Base-by-base conservation (phyloP, 257 asterid genomes). In the Misopates orontium region DNA sequence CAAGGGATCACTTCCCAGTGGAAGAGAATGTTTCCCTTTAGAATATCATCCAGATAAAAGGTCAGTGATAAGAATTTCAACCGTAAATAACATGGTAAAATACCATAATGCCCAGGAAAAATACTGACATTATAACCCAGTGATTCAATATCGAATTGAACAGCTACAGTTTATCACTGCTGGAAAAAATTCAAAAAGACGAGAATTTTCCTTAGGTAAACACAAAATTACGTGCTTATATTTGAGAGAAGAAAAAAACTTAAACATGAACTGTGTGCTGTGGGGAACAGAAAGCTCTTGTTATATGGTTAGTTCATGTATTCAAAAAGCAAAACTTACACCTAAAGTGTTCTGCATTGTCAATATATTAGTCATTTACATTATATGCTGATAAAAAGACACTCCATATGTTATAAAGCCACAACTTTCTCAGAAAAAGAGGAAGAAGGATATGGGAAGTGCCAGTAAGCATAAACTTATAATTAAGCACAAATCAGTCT, bases 391-490 rank as follows among this genome's bases (percentile, higher is more conserved):
- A 28, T 28, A 7, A 28, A 28, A 28, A 28, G n/a, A 28, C 36
- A 7, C 3, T 28, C 4, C 7, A 28, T 28, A 7, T 28, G 36
- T 28, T 28, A 7, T 28, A 28, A 60, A 20, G 40, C 23, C 28
- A 72, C 25, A 63, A 2, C 4, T 28, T 28, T 3, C 3, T 28
- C 36, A 28, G 7, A 3, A 28, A 28, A 28, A 58, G 68, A 21
- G 51, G 48, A 24, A 15, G 10, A 15, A 41, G 55, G 49, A 60
- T 5, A 36, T 48, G 56, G 9, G 68, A 20, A 67, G 59, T 49
- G 60, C 45, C 56, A 21, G 9, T 28, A 40, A 28, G 60, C 53
- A 61, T 12, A 65, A 21, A 55, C 66, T 45, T 23, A 36, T n/a
- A 65, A 31, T 40, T 24, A 67, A 60, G 42, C 19, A 56, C 10